Evolutionary conservation across 352 stramenopile genomes (phyloP), one percentile per base, ranked within the genome.

Genomic region (Pythium oligandrum): DNA sequence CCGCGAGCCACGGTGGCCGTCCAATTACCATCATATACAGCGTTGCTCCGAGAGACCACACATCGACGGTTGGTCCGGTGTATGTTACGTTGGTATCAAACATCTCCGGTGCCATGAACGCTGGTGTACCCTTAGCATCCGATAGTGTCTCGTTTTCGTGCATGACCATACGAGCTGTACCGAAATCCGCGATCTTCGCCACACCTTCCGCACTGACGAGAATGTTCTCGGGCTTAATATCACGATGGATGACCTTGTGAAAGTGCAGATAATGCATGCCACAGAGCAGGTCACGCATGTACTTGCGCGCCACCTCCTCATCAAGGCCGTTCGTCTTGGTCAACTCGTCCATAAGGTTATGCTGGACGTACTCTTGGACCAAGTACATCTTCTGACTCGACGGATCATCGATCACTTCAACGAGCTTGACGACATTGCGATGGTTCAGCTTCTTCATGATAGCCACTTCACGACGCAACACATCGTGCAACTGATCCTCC

Each of bases 401-500:
- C 4, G 87, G 88, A 48, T 98, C 91, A 55, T 98, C 93, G 47
- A 98, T 97, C 12, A 98, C 91, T 61, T 98, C 94, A 33, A 97
- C 90, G 11, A 98, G 78, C 47, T 90, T 77, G 46, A 98, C 84
- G 26, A 98, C 88, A 65, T 98, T 96, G 32, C 72, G 81, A 65
- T 98, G 93, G 55, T 84, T 89, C 2, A 98, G 73, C 55, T 97
- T 97, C 70, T 98, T 98, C 94, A 98, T 98, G 57, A 98, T 98
- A 7, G 89, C 90, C 30, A 98, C 95, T 66, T 98, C 94, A 30
- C 86, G 78, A 6, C 83, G 78, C 52, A 95, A 47, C 30, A 87
- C 84, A 46, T 92, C 84, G 49, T 93, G 83, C 4, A 93, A 57
- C 55, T 88, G 83, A 54, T 95, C 84, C 54, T 95, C 84, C 46